These are phyloP conservation scores for Venturia oleaginea DNA, from an alignment of 2,329 filamentous ascomycete genomes.

Conservation along the genomic window DNA sequence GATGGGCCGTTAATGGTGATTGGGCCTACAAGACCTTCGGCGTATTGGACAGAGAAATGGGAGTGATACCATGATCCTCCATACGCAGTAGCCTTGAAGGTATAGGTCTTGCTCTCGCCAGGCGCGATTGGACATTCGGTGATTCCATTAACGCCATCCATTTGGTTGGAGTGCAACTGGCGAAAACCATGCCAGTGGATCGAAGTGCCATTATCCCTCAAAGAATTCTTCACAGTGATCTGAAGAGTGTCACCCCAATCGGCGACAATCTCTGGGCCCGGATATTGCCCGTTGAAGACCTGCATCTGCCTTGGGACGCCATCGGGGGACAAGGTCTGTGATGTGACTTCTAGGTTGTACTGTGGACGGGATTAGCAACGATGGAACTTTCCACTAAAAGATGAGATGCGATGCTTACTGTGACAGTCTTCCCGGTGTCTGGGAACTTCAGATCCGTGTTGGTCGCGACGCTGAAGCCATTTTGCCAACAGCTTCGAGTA, in stretches of 20 bases:
- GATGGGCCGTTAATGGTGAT: slow-evolving; percentile 55
- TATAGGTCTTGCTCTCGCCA: slow-evolving; percentile 36
- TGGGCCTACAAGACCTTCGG: slow-evolving; percentile 50
- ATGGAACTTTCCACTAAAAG: neutral
- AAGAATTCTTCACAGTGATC: slow-evolving; percentile 29
- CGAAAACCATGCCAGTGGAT: slow-evolving; percentile 46
- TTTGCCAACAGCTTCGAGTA: slow-evolving; percentile 23
- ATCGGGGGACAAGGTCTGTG: slow-evolving; percentile 37
- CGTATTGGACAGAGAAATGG: slow-evolving; percentile 46
- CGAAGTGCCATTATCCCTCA: slow-evolving; percentile 37
- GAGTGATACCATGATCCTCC: slow-evolving; percentile 54
- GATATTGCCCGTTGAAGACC: slow-evolving; percentile 38
- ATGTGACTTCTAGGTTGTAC: slow-evolving; percentile 37
- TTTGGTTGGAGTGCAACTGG: slow-evolving; percentile 32
- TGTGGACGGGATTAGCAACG: slow-evolving; percentile 16
- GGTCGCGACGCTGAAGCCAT: slow-evolving; percentile 23
- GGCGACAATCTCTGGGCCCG: slow-evolving; percentile 38
- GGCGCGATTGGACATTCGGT: slow-evolving; percentile 62
- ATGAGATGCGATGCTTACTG: neutral
- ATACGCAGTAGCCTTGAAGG: slow-evolving; percentile 33
- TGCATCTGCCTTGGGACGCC: slow-evolving; percentile 33
- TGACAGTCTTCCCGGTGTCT: slow-evolving; percentile 25
- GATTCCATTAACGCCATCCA: slow-evolving; percentile 39
- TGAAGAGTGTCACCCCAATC: slow-evolving; percentile 34
- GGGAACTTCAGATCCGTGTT: slow-evolving; percentile 23